Percentiles rank a stretch among this genome's conserved stretches.
These are phyloP conservation scores for Cladobotryum protrusum DNA, from an alignment of 2,329 filamentous ascomycete species.

Conservation along the genomic window DNA sequence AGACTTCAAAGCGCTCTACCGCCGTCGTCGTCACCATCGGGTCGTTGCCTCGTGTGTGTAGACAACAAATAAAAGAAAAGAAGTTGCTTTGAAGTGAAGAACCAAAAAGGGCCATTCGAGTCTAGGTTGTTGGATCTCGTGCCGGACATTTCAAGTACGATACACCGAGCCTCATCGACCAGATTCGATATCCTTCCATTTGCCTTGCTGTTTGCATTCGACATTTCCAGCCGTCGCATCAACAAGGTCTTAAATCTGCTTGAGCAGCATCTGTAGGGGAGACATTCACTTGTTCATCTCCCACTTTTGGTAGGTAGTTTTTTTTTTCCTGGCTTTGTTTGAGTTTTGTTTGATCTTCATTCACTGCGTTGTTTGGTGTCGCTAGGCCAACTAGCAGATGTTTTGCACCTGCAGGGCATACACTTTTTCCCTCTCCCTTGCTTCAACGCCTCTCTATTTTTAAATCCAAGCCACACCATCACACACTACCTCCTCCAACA, in stretches of 20 bases:
- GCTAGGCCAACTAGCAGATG: slow-evolving; percentile 5
- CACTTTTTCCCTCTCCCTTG: slow-evolving; percentile 18
- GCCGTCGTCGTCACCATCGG: slow-evolving; percentile 13
- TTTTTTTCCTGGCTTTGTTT: not conserved
- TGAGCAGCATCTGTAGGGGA: slow-evolving; percentile 59
- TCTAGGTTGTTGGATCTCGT: slow-evolving; percentile 8
- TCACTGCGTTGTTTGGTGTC: slow-evolving; percentile 6
- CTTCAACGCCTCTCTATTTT: slow-evolving; percentile 19
- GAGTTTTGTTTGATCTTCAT: slow-evolving; percentile 31
- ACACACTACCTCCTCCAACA: slow-evolving; percentile 1
- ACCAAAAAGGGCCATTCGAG: slow-evolving; percentile 20
- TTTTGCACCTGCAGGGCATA: slow-evolving; percentile 13
- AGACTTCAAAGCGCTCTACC: slow-evolving; percentile 28
- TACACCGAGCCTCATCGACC: not conserved
- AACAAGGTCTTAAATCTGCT: slow-evolving; percentile 16
- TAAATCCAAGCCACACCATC: slow-evolving; percentile 12
- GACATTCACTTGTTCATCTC: slow-evolving; percentile 99
- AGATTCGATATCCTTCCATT: slow-evolving; percentile 8
- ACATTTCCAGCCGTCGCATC: slow-evolving; percentile 16
- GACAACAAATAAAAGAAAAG: slow-evolving; percentile 23
- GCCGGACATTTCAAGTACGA: slow-evolving; percentile 2
- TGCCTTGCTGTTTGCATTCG: slow-evolving; percentile 15
- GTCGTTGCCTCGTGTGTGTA: slow-evolving; percentile 32
- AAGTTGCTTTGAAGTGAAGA: slow-evolving; percentile 24
- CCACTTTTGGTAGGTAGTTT: slow-evolving; percentile 56